These are phyloP conservation scores for Flueggea neowawraea DNA, from an alignment of 441 rosid genomes.

Conservation along the genomic window DNA sequence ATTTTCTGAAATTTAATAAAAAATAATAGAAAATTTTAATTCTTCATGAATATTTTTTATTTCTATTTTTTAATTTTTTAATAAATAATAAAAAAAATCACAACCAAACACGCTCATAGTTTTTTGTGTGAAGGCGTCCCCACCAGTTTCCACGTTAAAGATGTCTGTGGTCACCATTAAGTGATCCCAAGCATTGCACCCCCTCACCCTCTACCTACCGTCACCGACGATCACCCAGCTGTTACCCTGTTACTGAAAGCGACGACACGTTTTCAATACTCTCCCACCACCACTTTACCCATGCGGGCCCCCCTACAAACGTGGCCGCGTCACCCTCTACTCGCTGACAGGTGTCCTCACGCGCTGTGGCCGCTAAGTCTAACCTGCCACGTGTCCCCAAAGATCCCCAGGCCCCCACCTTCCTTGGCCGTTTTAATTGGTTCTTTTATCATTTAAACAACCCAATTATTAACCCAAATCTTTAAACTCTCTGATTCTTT, in stretches of 20 bases:
- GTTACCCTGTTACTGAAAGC: slow-evolving; percentile 42
- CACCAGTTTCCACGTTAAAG: no score
- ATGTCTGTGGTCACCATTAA: no score
- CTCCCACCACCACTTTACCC: slow-evolving; percentile 10
- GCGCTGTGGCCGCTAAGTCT: slow-evolving; percentile 21
- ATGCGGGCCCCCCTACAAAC: slow-evolving; percentile 30
- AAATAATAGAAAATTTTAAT: no score
- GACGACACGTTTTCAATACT: slow-evolving; percentile 33
- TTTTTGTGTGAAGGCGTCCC: no score
- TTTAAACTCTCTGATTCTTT: no score
- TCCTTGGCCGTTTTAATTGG: slow-evolving; percentile 16
- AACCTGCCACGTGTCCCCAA: slow-evolving; percentile 36
- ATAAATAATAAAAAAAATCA: no score
- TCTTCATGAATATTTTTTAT: no score
- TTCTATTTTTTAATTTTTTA: no score
- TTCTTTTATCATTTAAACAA: background rate
- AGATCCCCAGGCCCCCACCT: slow-evolving; percentile 23
- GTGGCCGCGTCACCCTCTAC: slow-evolving; percentile 50
- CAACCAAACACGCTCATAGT: no score
- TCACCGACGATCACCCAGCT: slow-evolving; percentile 47
- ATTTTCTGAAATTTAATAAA: no score
- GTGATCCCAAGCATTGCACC: no score
- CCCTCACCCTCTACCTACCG: slow-evolving; percentile 18
- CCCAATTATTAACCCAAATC: no score
- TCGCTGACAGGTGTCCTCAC: slow-evolving; percentile 41